Conservation (phyloP, 164 flowering plant genomes). For the Vitis riparia region DNA sequence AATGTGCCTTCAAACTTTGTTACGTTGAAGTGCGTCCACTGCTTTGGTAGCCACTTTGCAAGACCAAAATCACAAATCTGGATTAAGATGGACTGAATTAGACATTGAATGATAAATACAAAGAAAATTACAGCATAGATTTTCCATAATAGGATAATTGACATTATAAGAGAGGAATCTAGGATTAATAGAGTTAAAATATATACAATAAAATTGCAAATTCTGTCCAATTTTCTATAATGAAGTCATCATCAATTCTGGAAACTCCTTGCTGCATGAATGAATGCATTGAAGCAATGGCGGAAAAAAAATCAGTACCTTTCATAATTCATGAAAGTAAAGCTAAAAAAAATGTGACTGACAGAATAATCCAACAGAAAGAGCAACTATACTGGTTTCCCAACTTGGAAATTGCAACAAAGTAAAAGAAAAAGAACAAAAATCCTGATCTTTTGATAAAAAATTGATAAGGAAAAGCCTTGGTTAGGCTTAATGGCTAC, state of each 20-base stretch:
- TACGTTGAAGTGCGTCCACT: conserved; percentile 31
- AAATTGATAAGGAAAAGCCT: too few relatives aligned
- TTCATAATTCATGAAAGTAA: background rate
- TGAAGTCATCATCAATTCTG: too few relatives aligned
- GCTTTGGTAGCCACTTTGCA: conserved; percentile 39
- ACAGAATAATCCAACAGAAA: background rate
- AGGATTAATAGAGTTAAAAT: background rate
- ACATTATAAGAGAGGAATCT: background rate
- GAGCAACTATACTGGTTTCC: background rate
- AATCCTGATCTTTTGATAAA: background rate
- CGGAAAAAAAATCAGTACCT: too few relatives aligned
- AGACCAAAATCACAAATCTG: conserved; percentile 45
- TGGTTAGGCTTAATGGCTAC: too few relatives aligned
- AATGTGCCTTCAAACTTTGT: conserved; percentile 40
- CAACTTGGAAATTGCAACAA: background rate
- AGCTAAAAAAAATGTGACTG: background rate
- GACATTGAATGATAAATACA: background rate
- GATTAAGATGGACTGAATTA: background rate
- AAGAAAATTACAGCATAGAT: background rate
- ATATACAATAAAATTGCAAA: too few relatives aligned
- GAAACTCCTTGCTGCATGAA: background rate
- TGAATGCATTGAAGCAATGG: too few relatives aligned
- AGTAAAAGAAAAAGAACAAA: background rate
- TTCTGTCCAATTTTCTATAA: too few relatives aligned
- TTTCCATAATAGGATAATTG: background rate